These are phyloP conservation scores for Claviceps purpurea DNA, from an alignment of 2,329 filamentous ascomycete species.

Conservation along the genomic window DNA sequence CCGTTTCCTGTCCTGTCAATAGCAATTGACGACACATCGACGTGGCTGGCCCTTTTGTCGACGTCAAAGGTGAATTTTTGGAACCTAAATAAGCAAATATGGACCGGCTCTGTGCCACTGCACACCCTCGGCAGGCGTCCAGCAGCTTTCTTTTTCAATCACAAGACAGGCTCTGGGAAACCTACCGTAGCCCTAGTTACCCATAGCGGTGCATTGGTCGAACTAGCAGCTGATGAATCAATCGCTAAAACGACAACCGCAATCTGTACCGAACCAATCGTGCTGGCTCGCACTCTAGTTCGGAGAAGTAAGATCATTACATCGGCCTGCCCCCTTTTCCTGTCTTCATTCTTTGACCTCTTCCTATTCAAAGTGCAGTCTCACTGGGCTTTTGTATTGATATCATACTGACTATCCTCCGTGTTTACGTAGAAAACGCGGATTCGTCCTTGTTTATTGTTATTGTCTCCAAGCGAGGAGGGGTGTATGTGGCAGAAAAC, in stretches of 20 bases:
- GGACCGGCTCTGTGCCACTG: constrained; percentile 40
- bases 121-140: constrained; percentile 40
- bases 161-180: constrained; percentile 20
- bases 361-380: not conserved
- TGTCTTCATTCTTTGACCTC: not conserved
- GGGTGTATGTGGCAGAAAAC: constrained; percentile 1
- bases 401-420: not conserved
- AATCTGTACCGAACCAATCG: constrained; percentile 39
- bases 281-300: constrained; percentile 33
- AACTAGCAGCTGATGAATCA: constrained; percentile 33
- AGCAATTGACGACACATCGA: constrained; percentile 49
- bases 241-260: constrained; percentile 24
- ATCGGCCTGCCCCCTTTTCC: not conserved
- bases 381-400: not conserved
- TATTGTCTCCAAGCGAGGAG: constrained; percentile 1
- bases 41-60: constrained; percentile 54
- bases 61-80: constrained; percentile 43
- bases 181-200: constrained; percentile 47
- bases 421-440: not conserved
- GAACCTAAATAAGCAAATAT: constrained; percentile 43
- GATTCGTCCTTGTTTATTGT: not conserved
- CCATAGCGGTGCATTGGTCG: constrained; percentile 48
- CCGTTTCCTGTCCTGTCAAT: constrained; percentile 49
- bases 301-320: constrained; percentile 26
- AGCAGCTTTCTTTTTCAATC: constrained; percentile 50